A percentile compares a stretch with the other conserved stretches of the same genome.
phyloP scores from a whole-genome alignment of 1,284 basidiomycete genomes.

The Volvariella surrecta region DNA sequence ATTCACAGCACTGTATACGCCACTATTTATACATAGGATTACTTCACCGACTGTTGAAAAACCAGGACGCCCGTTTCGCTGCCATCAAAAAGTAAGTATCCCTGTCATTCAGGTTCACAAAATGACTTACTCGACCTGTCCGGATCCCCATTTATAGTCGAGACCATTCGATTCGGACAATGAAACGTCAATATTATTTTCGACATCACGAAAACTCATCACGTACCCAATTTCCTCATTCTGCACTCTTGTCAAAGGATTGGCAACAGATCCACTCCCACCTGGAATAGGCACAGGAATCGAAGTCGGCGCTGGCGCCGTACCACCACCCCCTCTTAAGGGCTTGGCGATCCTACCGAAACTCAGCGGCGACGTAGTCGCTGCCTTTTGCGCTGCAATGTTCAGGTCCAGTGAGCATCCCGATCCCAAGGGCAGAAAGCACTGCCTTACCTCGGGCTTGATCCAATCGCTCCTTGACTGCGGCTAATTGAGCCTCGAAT shows the following conservation, averaged over 20 bases:
- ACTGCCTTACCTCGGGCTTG: conserved; percentile 75
- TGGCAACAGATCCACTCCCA: conserved; percentile 38
- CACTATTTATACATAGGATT: too few relatives aligned
- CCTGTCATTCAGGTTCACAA: conserved; percentile 10
- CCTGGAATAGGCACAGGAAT: conserved; percentile 36
- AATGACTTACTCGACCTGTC: conserved; percentile 14
- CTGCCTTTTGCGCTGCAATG: conserved; percentile 66
- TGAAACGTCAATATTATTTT: background rate
- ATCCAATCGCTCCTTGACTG: conserved; percentile 86
- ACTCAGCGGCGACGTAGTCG: conserved; percentile 59
- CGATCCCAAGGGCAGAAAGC: conserved; percentile 4
- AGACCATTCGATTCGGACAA: too few relatives aligned
- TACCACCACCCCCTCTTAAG: conserved; percentile 80
- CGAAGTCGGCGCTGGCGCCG: conserved; percentile 27
- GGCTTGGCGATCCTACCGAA: conserved; percentile 97
- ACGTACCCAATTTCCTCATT: conserved; percentile 74
- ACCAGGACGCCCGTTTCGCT: conserved; percentile 87
- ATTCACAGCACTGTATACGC: too few relatives aligned
- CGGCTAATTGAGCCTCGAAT: conserved; percentile 88
- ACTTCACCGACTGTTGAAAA: conserved; percentile 68
- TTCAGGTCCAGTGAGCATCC: conserved; percentile 6
- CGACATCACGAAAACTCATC: background rate
- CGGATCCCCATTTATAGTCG: too few relatives aligned
- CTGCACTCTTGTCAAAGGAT: conserved; percentile 64
- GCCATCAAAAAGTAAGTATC: conserved; percentile 11